Conservation (phyloP, 495 filamentous ascomycete species). For the Glarea lozoyensis region DNA sequence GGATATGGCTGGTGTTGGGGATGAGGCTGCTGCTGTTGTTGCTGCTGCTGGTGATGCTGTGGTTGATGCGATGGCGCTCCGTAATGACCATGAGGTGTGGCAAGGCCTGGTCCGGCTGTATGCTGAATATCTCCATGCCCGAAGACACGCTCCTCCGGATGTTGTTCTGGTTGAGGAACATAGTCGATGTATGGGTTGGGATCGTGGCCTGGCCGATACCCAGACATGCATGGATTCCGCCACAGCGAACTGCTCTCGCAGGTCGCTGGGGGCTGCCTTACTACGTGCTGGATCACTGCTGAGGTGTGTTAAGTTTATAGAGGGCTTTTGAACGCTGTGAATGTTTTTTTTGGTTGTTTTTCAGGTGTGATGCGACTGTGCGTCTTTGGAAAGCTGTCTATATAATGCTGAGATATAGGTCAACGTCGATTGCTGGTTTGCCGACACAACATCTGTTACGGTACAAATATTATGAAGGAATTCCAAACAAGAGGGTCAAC, state of each 20-base stretch:
- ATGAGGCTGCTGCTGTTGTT: constrained; percentile 22
- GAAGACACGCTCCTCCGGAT: constrained; percentile 47
- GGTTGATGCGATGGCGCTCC: constrained; percentile 32
- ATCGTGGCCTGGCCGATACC: constrained; percentile 19
- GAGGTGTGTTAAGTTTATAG: constrained; percentile 18
- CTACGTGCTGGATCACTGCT: constrained; percentile 20
- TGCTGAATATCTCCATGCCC: constrained; percentile 28
- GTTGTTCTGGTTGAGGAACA: constrained; percentile 44
- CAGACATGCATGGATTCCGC: constrained; percentile 64
- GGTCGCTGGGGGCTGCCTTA: constrained; percentile 38
- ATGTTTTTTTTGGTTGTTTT: constrained; percentile 20
- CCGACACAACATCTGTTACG: constrained; percentile 15
- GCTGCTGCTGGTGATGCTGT: constrained; percentile 35
- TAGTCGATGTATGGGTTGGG: constrained; percentile 37
- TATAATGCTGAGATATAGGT: constrained; percentile 19
- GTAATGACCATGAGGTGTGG: constrained; percentile 15
- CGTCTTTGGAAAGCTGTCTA: constrained; percentile 20
- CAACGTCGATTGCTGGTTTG: constrained; percentile 5
- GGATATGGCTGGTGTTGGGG: constrained; percentile 27
- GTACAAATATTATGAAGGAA: constrained; percentile 11
- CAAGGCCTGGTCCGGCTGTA: constrained; percentile 15
- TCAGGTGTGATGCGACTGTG: constrained; percentile 17
- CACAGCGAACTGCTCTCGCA: constrained; percentile 64
- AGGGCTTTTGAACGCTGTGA: constrained; percentile 16
- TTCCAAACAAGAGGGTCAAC: constrained; percentile 17